These are phyloP conservation scores for Leishmania gerbilli DNA, from an alignment of 208 protist genomes.

Conservation along the genomic window DNA sequence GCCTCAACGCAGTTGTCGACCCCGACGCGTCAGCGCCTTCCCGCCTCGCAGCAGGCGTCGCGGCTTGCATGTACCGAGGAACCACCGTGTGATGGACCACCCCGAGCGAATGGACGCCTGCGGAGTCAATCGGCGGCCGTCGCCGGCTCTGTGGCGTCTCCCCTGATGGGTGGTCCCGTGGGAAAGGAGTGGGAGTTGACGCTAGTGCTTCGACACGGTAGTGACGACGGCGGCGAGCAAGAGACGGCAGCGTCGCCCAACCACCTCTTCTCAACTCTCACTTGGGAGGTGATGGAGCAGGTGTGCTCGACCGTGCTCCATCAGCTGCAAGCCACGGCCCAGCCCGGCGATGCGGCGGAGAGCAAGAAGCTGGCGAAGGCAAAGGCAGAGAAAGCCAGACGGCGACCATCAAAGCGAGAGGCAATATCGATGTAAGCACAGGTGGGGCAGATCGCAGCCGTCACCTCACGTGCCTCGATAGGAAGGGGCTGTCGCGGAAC, in stretches of 20 bases:
- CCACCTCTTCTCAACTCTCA: conserved; percentile 1
- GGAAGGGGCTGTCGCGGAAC: neutral
- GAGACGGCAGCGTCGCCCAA: neutral
- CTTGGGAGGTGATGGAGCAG: conserved; percentile 34
- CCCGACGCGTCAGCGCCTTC: neutral
- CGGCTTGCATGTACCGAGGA: neutral
- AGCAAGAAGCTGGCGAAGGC: conserved; percentile 2
- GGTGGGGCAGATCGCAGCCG: neutral
- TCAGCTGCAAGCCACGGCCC: conserved; percentile 10
- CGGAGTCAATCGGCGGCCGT: neutral
- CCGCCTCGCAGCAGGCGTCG: neutral
- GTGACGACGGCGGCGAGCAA: neutral
- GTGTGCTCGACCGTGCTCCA: conserved; percentile 17
- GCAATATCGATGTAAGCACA: neutral
- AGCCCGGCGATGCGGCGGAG: neutral
- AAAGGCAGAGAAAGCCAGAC: neutral
- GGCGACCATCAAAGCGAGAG: neutral
- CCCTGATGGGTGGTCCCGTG: neutral
- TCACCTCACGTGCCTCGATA: neutral
- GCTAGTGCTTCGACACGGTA: neutral
- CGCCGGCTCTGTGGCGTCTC: neutral
- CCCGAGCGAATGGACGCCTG: neutral
- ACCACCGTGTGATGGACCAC: neutral
- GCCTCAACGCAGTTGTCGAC: conserved; percentile 2
- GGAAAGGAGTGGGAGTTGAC: conserved; percentile 32